Base-by-base conservation (phyloP, 345 rosid genomes). In the Populus ilicifolia region DNA sequence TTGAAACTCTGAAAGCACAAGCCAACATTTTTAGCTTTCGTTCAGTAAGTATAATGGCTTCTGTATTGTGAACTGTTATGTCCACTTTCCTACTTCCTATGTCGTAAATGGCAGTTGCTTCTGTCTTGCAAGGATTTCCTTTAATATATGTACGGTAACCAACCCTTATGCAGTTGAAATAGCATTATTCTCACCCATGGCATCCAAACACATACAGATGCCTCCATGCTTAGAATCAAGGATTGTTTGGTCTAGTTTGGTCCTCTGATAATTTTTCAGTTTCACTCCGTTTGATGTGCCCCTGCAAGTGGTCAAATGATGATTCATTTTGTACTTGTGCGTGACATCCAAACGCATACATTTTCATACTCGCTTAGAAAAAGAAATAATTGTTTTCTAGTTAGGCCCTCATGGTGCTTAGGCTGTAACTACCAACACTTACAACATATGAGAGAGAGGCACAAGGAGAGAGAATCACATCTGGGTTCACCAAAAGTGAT, bases 1-100 rank as follows among this genome's bases (percentile, higher is more conserved):
- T 82, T 77, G 98, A 96, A 86, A 92, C 91, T 63, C 79, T 94
- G 84, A 93, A 93, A 86, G 93, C 79, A 54, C 98, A 89, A 80
- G 88, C 98, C 75, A 96, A 96, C 70, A 72, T 89, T 73, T 77
- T 84, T 76, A 85, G 87, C 87, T 80, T 96, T 79, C 91, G 90
- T 65, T 82, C 89, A 18, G 99, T 96, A 83, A 86, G 99, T 80
- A 78, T 81, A 54, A 52, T 59, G 8, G 6, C 9, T 21, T 43
- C 72, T 14, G 64, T 23, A 23, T 59, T 25, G 29, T 59, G 64
- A 59, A 25, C 29, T 59, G 64, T 59, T 59, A n/a, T 11, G 23
- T 59, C 64, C 27, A 10, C 5, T 23, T 59, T 59, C 64, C 2
- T 56, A 9, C 10, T 56, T 56, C 14, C 64, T 59, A 59, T 29